Evolutionary conservation across 192 early-diverging fungal genomes (phyloP).

Genomic region (Chytriomyces sp.): DNA sequence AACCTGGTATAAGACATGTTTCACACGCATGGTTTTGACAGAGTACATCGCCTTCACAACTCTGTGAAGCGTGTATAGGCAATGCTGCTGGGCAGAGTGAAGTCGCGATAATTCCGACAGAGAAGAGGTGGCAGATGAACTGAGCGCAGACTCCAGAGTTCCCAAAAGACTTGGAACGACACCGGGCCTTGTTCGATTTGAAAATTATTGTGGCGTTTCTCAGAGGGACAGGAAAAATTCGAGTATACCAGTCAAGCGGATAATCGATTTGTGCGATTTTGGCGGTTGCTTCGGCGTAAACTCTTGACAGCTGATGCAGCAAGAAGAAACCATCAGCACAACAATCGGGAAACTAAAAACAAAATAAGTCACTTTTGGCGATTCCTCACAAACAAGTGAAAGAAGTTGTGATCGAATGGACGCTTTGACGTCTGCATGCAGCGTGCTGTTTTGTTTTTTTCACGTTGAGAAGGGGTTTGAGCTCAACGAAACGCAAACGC

Average conservation of each 20-base stretch:
- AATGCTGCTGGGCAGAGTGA: conserved; percentile 68
- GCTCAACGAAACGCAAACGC: too few relatives aligned
- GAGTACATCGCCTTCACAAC: conserved; percentile 78
- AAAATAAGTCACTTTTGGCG: conserved; percentile 57
- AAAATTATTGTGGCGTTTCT: neutral
- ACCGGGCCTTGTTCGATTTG: conserved; percentile 59
- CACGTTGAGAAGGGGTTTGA: conserved; percentile 1
- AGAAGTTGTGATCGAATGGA: conserved; percentile 69
- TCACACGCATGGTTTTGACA: conserved; percentile 62
- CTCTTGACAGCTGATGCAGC: conserved; percentile 21
- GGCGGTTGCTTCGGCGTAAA: conserved; percentile 71
- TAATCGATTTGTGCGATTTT: conserved; percentile 88
- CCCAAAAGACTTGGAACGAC: conserved; percentile 60
- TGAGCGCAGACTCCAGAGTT: conserved; percentile 59
- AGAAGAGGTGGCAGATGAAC: conserved; percentile 1
- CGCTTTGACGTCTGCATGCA: conserved; percentile 73
- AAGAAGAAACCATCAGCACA: neutral
- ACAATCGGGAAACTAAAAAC: neutral
- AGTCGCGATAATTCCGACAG: conserved; percentile 20
- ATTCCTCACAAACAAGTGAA: conserved; percentile 71
- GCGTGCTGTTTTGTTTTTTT: conserved; percentile 52
- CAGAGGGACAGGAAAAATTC: neutral
- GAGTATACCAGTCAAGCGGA: conserved; percentile 79
- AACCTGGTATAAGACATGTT: conserved; percentile 63
- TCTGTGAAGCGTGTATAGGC: conserved; percentile 74